Percentiles rank a stretch among this genome's conserved stretches.
These are phyloP conservation scores for Mycena haematopus DNA, from an alignment of 768 basidiomycete genomes.

Conservation along the genomic window DNA sequence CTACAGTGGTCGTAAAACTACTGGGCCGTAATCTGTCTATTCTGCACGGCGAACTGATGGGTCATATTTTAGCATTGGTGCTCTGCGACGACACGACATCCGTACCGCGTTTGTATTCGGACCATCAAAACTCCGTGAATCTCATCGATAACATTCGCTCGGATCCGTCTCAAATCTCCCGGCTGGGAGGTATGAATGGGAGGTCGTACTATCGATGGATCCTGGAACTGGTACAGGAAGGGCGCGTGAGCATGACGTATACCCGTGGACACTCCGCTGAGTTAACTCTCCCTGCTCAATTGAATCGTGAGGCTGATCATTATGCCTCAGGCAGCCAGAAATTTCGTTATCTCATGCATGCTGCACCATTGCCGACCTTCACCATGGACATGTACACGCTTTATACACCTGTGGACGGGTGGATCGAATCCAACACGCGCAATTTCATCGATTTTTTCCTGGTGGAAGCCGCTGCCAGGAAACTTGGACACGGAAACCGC, in stretches of 20 bases:
- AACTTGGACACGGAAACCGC: not conserved
- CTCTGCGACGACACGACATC: not conserved
- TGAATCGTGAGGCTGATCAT: slow-evolving; percentile 12
- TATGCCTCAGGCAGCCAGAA: slow-evolving; percentile 7
- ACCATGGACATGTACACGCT: slow-evolving; percentile 6
- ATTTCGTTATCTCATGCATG: not conserved
- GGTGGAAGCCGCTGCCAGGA: not conserved
- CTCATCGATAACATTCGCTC: not conserved
- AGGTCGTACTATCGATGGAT: slow-evolving; percentile 18
- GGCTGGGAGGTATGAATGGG: slow-evolving; percentile 7
- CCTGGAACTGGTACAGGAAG: not conserved
- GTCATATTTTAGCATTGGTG: not conserved
- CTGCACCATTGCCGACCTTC: slow-evolving; percentile 4
- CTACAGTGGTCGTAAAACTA: not conserved
- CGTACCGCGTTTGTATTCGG: not conserved
- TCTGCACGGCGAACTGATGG: not conserved
- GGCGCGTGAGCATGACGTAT: not conserved
- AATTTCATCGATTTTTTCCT: slow-evolving; percentile 5
- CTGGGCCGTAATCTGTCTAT: not conserved
- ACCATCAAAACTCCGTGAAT: not conserved
- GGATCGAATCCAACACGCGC: slow-evolving; percentile 18
- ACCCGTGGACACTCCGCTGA: slow-evolving; percentile 10
- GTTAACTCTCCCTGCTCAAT: not conserved
- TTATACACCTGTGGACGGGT: not conserved
- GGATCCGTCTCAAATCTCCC: not conserved